Conservation (phyloP, 345 rosid genomes). For the Euphorbia tirucalli region DNA sequence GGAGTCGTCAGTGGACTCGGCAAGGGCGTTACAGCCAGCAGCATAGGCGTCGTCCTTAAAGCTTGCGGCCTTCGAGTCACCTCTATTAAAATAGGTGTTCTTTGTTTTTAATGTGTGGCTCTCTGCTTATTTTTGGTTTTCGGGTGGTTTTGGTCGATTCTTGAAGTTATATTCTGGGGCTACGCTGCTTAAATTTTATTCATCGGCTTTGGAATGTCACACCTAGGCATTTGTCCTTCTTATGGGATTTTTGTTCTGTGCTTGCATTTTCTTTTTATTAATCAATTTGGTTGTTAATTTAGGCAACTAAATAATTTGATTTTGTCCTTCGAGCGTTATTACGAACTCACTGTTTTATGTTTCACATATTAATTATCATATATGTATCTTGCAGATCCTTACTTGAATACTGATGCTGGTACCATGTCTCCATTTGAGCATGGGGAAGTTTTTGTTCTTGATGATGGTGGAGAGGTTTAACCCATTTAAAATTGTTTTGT, state of each 20-base stretch:
- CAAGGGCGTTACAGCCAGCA: conserved; percentile 96
- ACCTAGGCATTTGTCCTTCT: background rate
- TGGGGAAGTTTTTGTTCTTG: conserved; percentile 95
- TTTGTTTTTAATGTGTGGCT: background rate
- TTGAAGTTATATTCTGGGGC: background rate
- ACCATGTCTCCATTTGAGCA: conserved; percentile 99
- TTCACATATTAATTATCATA: background rate
- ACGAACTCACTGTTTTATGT: background rate
- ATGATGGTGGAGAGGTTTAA: conserved; percentile 95
- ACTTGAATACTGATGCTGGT: conserved; percentile 92
- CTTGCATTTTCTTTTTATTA: background rate
- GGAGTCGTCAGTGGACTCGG: conserved; percentile 99
- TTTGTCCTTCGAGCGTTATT: background rate
- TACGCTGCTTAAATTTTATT: background rate
- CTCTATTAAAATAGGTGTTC: conserved; percentile 88
- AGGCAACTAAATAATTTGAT: background rate
- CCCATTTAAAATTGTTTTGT: background rate
- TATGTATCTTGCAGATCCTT: conserved; percentile 66
- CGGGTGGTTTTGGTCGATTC: too few relatives aligned
- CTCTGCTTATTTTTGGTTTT: too few relatives aligned
- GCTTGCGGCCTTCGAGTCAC: conserved; percentile 96
- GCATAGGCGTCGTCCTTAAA: conserved; percentile 92
- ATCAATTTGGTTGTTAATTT: background rate
- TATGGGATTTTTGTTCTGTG: background rate
- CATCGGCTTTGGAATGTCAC: too few relatives aligned